These are phyloP conservation scores for Mycena capillaripes DNA, from an alignment of 768 basidiomycete species.

Conservation along the genomic window DNA sequence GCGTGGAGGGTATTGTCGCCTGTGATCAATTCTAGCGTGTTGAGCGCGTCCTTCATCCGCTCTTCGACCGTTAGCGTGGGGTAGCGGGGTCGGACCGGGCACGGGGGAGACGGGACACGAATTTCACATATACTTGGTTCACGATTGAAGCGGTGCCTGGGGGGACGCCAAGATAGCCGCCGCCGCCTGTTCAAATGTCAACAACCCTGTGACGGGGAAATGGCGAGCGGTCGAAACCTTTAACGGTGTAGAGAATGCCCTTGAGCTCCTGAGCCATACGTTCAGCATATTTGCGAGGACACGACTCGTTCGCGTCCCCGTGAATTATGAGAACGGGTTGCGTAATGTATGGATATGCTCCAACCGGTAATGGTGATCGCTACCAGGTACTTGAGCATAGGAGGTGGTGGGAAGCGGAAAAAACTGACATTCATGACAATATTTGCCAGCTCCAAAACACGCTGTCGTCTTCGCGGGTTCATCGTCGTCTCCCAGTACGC, in stretches of 20 bases:
- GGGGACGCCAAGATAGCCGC: conserved; percentile 67
- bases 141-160: conserved; percentile 71
- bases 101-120: conserved; percentile 68
- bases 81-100: conserved; percentile 62
- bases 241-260: conserved; percentile 69
- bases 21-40: conserved; percentile 65
- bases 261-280: conserved; percentile 64
- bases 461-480: conserved; percentile 68
- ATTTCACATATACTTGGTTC: conserved; percentile 74
- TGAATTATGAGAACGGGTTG: conserved; percentile 81
- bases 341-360: conserved; percentile 64
- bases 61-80: conserved; percentile 53
- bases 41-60: conserved; percentile 70
- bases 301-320: conserved; percentile 70
- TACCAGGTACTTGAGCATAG: conserved; percentile 42
- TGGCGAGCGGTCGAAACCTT: conserved; percentile 59
- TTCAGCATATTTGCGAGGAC: conserved; percentile 71
- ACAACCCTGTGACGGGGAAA: neutral
- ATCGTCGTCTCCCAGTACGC: conserved; percentile 71
- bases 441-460: conserved; percentile 66
- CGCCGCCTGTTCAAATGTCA: conserved; percentile 57
- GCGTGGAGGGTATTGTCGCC: conserved; percentile 59
- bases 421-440: conserved; percentile 71
- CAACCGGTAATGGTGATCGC: conserved; percentile 67
- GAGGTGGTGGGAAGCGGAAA: neutral